A percentile compares a stretch with the other conserved stretches of the same genome.
Evolutionary conservation across 2,329 filamentous ascomycete species (phyloP).

Genomic region (Aspergillus sp.): DNA sequence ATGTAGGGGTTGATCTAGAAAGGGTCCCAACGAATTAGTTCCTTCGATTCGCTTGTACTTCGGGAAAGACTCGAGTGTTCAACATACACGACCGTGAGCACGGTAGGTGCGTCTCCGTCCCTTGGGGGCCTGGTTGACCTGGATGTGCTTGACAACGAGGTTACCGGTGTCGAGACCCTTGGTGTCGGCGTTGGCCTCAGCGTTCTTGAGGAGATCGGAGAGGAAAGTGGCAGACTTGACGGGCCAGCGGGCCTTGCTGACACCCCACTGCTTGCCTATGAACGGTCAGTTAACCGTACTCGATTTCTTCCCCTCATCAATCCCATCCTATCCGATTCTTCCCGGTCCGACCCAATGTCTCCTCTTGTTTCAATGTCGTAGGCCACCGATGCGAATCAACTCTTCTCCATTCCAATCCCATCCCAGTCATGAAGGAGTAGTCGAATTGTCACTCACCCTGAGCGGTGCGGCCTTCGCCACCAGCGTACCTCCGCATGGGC

Average conservation of each 20-base stretch:
- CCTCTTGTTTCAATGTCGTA: not conserved
- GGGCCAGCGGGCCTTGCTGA: constrained; percentile 96
- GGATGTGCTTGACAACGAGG: constrained; percentile 99
- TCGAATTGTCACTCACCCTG: constrained; percentile 67
- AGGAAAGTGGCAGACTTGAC: constrained; percentile 98
- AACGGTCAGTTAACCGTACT: constrained; percentile 11
- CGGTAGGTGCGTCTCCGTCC: constrained; percentile 98
- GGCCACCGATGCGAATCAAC: too few species aligned
- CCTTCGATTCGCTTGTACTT: not conserved
- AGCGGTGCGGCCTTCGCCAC: constrained; percentile 87
- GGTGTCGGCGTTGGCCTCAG: constrained; percentile 91
- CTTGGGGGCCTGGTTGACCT: constrained; percentile 99
- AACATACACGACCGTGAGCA: constrained; percentile 97
- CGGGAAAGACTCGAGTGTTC: not conserved
- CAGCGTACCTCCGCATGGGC: constrained; percentile 95
- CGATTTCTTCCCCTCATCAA: not conserved
- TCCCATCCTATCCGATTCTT: not conserved
- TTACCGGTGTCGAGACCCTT: constrained; percentile 97
- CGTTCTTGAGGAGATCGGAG: constrained; percentile 93
- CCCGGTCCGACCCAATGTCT: constrained; percentile 3
- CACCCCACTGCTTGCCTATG: constrained; percentile 96
- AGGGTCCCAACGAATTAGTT: not conserved
- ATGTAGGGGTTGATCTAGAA: constrained; percentile 98
- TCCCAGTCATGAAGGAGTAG: too few species aligned
- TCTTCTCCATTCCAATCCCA: too few species aligned